These are phyloP conservation scores for Aspergillus indologenus DNA, from an alignment of 495 filamentous ascomycete genomes.

Conservation along the genomic window DNA sequence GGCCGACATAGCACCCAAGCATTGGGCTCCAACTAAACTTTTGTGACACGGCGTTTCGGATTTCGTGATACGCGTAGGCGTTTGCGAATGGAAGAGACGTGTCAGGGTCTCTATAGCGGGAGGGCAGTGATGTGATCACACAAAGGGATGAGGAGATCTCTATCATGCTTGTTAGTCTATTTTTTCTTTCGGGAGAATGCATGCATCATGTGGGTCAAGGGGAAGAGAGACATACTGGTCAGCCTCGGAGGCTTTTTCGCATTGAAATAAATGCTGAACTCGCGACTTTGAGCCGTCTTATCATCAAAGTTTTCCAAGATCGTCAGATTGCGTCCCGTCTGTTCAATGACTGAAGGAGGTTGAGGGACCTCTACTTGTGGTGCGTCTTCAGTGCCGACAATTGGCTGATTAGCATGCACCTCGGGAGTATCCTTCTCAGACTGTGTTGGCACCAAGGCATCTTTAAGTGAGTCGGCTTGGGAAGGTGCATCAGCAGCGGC, in stretches of 20 bases:
- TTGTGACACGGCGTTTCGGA: constrained; percentile 53
- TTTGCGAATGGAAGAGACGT: constrained; percentile 76
- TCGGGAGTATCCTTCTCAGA: constrained; percentile 16
- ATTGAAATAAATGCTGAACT: constrained; percentile 52
- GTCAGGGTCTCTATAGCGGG: constrained; percentile 70
- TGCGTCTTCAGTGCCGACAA: constrained; percentile 13
- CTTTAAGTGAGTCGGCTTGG: constrained; percentile 6
- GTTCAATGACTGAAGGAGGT: constrained; percentile 43
- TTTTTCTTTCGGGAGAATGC: no score
- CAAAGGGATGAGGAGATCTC: constrained; percentile 58
- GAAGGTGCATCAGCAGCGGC: constrained; percentile 1
- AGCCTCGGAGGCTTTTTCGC: constrained; percentile 47
- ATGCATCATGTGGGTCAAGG: no score
- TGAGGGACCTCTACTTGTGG: constrained; percentile 25
- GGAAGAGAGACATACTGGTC: constrained; percentile 50
- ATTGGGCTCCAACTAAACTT: constrained; percentile 74
- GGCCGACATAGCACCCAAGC: constrained; percentile 72
- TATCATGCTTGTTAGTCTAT: constrained; percentile 18
- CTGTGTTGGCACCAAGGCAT: constrained; percentile 16
- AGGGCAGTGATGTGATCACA: constrained; percentile 75
- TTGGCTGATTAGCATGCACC: constrained; percentile 17
- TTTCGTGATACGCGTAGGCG: constrained; percentile 68
- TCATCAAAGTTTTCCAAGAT: constrained; percentile 56
- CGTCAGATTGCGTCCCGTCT: constrained; percentile 50
- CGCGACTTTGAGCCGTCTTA: constrained; percentile 46